phyloP scores from a whole-genome alignment of 805 yeast species.

The Ogataea pignaliae region DNA sequence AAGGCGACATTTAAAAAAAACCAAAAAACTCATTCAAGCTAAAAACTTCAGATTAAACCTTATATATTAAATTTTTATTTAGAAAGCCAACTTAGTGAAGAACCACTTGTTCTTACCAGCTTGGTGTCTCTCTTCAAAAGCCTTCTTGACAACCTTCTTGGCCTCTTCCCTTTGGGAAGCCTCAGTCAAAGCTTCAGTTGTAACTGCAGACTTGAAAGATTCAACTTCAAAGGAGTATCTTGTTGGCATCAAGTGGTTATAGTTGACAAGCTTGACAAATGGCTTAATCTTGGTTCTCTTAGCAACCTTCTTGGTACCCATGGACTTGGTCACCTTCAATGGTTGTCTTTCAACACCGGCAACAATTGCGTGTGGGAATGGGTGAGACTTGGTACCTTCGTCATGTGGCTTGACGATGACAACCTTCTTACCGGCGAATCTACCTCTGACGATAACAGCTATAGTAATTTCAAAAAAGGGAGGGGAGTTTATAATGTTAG shows the following conservation, averaged over 20 bases:
- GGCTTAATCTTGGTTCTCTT: slow-evolving; percentile 99
- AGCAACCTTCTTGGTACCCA: slow-evolving; percentile 94
- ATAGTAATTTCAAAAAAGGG: slow-evolving; percentile 13
- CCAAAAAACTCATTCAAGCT: too few species aligned
- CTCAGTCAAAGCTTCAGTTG: slow-evolving; percentile 93
- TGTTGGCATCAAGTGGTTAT: slow-evolving; percentile 99
- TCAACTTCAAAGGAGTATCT: slow-evolving; percentile 98
- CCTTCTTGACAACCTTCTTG: slow-evolving; percentile 97
- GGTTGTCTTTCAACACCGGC: slow-evolving; percentile 99
- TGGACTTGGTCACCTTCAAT: slow-evolving; percentile 89
- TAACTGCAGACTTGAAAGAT: slow-evolving; percentile 83
- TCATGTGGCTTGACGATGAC: slow-evolving; percentile 98
- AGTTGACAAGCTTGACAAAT: slow-evolving; percentile 97
- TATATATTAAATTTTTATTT: slow-evolving; percentile 9
- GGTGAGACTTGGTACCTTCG: slow-evolving; percentile 98
- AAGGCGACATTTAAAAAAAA: too few species aligned
- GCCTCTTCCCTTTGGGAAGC: slow-evolving; percentile 99
- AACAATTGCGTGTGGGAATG: slow-evolving; percentile 98
- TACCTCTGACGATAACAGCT: slow-evolving; percentile 99
- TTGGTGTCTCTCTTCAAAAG: slow-evolving; percentile 98
- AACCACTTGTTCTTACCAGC: slow-evolving; percentile 99
- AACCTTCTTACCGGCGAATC: slow-evolving; percentile 99
- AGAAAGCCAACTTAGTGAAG: slow-evolving; percentile 74
- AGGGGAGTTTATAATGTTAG: slow-evolving; percentile 26
- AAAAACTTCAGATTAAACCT: too few species aligned